Conservation (phyloP, 2,329 filamentous ascomycete genomes). For the Penicillium olsonii region DNA sequence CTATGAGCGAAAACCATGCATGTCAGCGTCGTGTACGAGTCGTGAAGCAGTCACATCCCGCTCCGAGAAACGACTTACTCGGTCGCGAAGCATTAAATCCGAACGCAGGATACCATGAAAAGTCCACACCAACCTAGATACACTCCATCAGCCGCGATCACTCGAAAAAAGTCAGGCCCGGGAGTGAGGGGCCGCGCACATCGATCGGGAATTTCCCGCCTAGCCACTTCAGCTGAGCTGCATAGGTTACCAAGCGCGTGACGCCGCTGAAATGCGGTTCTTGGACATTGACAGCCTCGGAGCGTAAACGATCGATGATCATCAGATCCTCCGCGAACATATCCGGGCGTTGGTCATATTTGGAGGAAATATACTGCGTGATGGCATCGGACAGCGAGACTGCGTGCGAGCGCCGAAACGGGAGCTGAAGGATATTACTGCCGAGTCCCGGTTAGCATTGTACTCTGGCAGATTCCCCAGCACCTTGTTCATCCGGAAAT, state of each 20-base stretch:
- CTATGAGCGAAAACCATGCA: conserved; percentile 26
- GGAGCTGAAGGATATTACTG: conserved; percentile 66
- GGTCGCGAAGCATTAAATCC: conserved; percentile 84
- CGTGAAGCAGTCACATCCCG: background rate
- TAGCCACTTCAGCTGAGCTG: conserved; percentile 90
- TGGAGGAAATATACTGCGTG: conserved; percentile 91
- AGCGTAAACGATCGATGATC: conserved; percentile 78
- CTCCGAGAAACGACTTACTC: conserved; percentile 30
- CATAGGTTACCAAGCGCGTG: conserved; percentile 85
- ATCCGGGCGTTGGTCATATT: conserved; percentile 98
- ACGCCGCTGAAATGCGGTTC: conserved; percentile 87
- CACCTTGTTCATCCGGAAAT: background rate
- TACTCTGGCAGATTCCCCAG: background rate
- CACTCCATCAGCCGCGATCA: conserved; percentile 9
- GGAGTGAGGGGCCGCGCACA: conserved; percentile 49
- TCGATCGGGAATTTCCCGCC: conserved; percentile 95
- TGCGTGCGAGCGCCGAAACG: conserved; percentile 82
- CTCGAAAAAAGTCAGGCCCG: conserved; percentile 11
- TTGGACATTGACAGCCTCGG: conserved; percentile 82
- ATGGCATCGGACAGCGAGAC: conserved; percentile 80
- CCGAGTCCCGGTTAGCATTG: background rate
- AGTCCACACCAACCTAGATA: conserved; percentile 81
- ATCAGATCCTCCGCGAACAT: conserved; percentile 92
- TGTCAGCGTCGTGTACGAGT: background rate
- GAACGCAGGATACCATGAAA: conserved; percentile 91